phyloP scores from a whole-genome alignment of 1,284 basidiomycete species.

The Erythrobasidium hasegawianum region DNA sequence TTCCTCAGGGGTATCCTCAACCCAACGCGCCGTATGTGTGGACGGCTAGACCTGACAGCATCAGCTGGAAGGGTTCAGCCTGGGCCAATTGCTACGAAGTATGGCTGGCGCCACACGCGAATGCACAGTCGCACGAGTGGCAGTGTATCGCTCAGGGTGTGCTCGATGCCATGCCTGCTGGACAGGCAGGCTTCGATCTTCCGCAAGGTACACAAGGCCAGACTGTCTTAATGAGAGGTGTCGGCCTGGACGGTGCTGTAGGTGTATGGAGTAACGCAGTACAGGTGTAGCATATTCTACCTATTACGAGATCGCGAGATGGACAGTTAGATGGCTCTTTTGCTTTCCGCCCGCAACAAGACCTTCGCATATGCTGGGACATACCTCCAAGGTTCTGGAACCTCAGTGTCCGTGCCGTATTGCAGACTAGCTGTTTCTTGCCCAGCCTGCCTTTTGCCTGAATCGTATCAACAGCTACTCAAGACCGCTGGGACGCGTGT shows the following conservation, averaged over 20 bases:
- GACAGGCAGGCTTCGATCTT: constrained; percentile 14
- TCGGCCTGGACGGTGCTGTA: constrained; percentile 19
- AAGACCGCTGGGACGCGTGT: too few species aligned
- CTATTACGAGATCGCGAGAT: too few species aligned
- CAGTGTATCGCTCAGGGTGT: constrained; percentile 24
- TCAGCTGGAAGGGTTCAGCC: constrained; percentile 32
- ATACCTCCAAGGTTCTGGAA: too few species aligned
- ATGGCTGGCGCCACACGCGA: constrained; percentile 9
- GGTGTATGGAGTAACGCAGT: constrained; percentile 29
- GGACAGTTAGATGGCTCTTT: too few species aligned
- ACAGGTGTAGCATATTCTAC: constrained; percentile 25
- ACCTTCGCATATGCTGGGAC: too few species aligned
- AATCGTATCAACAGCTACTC: too few species aligned
- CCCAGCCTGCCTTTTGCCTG: too few species aligned
- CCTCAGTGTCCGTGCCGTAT: too few species aligned
- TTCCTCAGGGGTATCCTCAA: constrained; percentile 2
- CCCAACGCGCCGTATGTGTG: constrained; percentile 23
- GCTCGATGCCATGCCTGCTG: constrained; percentile 24
- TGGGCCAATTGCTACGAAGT: constrained; percentile 33
- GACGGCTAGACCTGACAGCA: not conserved
- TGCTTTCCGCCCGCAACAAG: too few species aligned
- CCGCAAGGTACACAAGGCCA: constrained; percentile 16
- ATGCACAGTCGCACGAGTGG: constrained; percentile 15
- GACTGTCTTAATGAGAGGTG: constrained; percentile 21
- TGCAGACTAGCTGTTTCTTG: too few species aligned